Evolutionary conservation across 2,329 filamentous ascomycete species (phyloP).

Genomic region (Endocalyx cinctus): DNA sequence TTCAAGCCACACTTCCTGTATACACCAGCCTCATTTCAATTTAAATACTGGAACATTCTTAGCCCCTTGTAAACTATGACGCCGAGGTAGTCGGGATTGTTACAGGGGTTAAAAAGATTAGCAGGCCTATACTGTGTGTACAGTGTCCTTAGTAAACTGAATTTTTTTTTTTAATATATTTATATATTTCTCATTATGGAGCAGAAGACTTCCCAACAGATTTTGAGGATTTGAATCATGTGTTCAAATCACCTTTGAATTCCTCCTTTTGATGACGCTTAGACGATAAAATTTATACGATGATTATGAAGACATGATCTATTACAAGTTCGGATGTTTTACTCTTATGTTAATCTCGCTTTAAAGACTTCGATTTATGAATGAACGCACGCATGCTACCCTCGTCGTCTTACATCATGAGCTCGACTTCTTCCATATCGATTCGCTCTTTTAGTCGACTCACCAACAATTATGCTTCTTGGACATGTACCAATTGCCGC

Average conservation of each 20-base stretch:
- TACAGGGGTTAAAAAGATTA: too few species aligned
- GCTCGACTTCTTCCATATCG: constrained; percentile 32
- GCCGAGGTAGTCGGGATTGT: constrained; percentile 13
- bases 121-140: too few species aligned
- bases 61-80: constrained; percentile 15
- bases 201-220: constrained; percentile 5
- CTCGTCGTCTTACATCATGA: constrained; percentile 37
- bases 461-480: constrained; percentile 34
- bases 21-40: not conserved
- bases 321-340: constrained; percentile 1
- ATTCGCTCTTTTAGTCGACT: constrained; percentile 30
- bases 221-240: too few species aligned
- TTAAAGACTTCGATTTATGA: too few species aligned
- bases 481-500: constrained; percentile 44
- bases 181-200: not conserved
- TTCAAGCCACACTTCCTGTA: constrained; percentile 2
- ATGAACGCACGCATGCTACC: too few species aligned
- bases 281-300: too few species aligned
- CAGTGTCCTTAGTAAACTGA: too few species aligned
- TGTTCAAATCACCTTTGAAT: too few species aligned
- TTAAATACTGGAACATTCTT: too few species aligned
- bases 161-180: not conserved
- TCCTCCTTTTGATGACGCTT: too few species aligned
- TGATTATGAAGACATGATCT: too few species aligned
- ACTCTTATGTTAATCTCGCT: too few species aligned